Conservation (phyloP, 805 yeast genomes). For the Wickerhamomyces chambardii region DNA sequence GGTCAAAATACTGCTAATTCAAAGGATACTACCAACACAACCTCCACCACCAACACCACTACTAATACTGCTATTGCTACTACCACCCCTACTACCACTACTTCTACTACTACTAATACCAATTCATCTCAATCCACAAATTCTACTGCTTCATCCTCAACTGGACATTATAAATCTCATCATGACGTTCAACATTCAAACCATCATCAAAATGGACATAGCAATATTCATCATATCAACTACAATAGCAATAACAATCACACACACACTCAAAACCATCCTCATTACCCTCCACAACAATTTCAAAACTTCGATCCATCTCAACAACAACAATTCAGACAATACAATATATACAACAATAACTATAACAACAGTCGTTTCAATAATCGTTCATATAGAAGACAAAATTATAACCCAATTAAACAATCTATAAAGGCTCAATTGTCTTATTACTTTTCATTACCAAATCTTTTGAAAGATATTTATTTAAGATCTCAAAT, state of each 20-base stretch:
- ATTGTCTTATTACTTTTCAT: conserved; percentile 84
- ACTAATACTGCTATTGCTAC: background rate
- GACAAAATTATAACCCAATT: conserved; percentile 7
- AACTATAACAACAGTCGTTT: background rate
- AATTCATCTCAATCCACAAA: background rate
- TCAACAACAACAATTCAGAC: conserved; percentile 15
- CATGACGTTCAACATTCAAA: conserved; percentile 2
- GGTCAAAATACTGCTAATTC: too few species aligned
- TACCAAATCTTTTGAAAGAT: conserved; percentile 83
- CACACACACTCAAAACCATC: conserved; percentile 1
- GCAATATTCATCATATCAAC: background rate
- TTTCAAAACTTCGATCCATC: conserved; percentile 2
- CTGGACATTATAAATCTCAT: conserved; percentile 2
- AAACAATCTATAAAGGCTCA: conserved; percentile 37
- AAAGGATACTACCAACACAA: too few species aligned
- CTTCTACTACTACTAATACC: background rate
- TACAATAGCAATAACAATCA: conserved; percentile 3
- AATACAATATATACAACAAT: conserved; percentile 9
- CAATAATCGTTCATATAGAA: background rate
- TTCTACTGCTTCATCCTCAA: background rate
- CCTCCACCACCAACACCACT: too few species aligned
- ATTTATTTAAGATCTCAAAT: conserved; percentile 73
- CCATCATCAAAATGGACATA: background rate
- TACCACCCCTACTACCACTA: background rate
- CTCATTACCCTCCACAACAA: background rate